phyloP scores from a whole-genome alignment of 345 rosid species.

The Geranium brycei region DNA sequence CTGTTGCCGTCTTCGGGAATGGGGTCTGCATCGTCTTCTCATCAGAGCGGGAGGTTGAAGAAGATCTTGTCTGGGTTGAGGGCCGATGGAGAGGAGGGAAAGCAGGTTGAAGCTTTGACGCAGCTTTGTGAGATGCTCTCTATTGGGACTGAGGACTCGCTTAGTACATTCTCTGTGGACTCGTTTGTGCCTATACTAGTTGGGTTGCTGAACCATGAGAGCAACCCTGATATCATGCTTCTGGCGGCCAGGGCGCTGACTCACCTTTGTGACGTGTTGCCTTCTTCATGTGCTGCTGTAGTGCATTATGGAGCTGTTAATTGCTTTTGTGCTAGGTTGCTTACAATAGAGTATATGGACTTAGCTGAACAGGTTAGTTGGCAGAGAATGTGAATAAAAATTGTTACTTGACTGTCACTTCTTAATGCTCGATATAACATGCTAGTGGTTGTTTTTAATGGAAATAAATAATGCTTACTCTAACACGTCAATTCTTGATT shows the following conservation, averaged over 20 bases:
- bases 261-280: constrained; percentile 89
- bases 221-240: constrained; percentile 92
- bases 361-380: constrained; percentile 84
- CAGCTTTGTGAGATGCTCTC: constrained; percentile 96
- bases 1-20: constrained; percentile 67
- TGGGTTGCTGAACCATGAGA: constrained; percentile 88
- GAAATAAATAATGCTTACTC: not conserved
- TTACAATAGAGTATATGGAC: constrained; percentile 99
- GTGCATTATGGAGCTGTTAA: constrained; percentile 95
- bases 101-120: constrained; percentile 92
- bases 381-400: not conserved
- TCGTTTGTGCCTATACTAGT: constrained; percentile 90
- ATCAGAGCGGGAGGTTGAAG: constrained; percentile 74
- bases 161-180: constrained; percentile 92
- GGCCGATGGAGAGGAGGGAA: constrained; percentile 92
- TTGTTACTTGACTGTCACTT: no score
- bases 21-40: constrained; percentile 80
- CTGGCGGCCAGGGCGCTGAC: constrained; percentile 98
- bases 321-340: constrained; percentile 82
- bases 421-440: not conserved
- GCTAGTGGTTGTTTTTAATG: not conserved
- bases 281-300: constrained; percentile 95
- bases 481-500: no score
- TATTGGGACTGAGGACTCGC: constrained; percentile 90
- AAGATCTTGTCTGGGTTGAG: constrained; percentile 87